Percentiles rank a stretch among this genome's conserved stretches.
Evolutionary conservation across 1,284 basidiomycete species (phyloP).

Genomic region (Malassezia brasiliensis): DNA sequence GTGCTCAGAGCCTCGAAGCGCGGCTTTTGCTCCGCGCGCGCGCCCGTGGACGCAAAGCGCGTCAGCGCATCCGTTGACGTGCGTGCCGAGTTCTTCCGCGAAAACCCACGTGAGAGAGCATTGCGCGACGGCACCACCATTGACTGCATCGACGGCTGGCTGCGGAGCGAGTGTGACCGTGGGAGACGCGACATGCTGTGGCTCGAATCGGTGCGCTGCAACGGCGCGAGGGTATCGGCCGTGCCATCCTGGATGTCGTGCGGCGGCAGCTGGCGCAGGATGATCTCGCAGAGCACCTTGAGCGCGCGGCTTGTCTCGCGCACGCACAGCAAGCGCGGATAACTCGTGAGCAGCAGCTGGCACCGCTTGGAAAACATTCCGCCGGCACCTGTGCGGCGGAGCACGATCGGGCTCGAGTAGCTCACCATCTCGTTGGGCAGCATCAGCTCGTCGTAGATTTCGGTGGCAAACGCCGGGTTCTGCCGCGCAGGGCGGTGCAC

Average conservation of each 20-base stretch:
- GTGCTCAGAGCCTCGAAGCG: neutral
- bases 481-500: neutral
- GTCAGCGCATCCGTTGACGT: neutral
- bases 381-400: constrained; percentile 31
- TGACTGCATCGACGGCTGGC: neutral
- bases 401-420: constrained; percentile 34
- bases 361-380: constrained; percentile 50
- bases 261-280: constrained; percentile 42
- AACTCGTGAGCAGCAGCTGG: constrained; percentile 53
- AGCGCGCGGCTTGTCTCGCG: constrained; percentile 50
- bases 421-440: constrained; percentile 35
- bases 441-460: constrained; percentile 17
- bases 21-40: neutral
- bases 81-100: neutral
- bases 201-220: constrained; percentile 15
- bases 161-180: constrained; percentile 5
- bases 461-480: neutral
- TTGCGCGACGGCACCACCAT: neutral
- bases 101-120: neutral
- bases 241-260: constrained; percentile 30
- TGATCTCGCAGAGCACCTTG: constrained; percentile 51
- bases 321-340: constrained; percentile 53
- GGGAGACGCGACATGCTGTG: constrained; percentile 9
- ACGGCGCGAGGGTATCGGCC: constrained; percentile 31
- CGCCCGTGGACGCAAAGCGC: neutral